Percentiles rank a stretch among this genome's conserved stretches.
Conservation (phyloP, 2,329 filamentous ascomycete genomes). For the Trichoderma sp. region DNA sequence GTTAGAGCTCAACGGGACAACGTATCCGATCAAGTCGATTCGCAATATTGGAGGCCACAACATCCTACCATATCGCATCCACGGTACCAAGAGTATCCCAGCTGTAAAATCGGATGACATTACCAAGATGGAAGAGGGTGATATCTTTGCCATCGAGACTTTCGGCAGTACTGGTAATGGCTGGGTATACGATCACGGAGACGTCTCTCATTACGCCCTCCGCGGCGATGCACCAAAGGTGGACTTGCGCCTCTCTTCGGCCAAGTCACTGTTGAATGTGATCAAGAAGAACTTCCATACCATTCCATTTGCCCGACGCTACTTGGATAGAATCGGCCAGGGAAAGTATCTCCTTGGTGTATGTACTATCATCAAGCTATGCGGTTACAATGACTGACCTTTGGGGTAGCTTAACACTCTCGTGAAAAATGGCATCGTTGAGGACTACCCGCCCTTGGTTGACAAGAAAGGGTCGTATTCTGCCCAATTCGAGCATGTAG, state of each 20-base stretch:
- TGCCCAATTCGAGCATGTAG: slow-evolving; percentile 84
- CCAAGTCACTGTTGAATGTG: slow-evolving; percentile 74
- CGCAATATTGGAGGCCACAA: slow-evolving; percentile 75
- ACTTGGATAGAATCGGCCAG: slow-evolving; percentile 81
- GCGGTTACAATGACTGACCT: neutral
- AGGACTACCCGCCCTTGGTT: slow-evolving; percentile 78
- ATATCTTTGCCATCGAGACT: slow-evolving; percentile 80
- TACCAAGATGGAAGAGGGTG: slow-evolving; percentile 84
- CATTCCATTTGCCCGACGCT: slow-evolving; percentile 79
- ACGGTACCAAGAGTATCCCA: slow-evolving; percentile 77
- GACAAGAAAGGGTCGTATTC: slow-evolving; percentile 88
- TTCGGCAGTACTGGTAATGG: slow-evolving; percentile 77
- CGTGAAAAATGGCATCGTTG: slow-evolving; percentile 74
- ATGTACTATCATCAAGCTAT: slow-evolving; percentile 24
- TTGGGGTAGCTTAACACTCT: slow-evolving; percentile 70
- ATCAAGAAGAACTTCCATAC: slow-evolving; percentile 93
- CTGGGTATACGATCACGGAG: slow-evolving; percentile 74
- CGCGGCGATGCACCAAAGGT: slow-evolving; percentile 62
- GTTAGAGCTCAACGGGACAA: slow-evolving; percentile 67
- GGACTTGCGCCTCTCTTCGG: slow-evolving; percentile 67
- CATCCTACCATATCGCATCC: slow-evolving; percentile 74
- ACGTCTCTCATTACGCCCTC: slow-evolving; percentile 80
- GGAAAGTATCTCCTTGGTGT: slow-evolving; percentile 85
- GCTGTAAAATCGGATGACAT: slow-evolving; percentile 76
- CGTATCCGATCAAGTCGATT: slow-evolving; percentile 69